Conservation (phyloP, 129 eudicot species). For the Calendula officinalis region DNA sequence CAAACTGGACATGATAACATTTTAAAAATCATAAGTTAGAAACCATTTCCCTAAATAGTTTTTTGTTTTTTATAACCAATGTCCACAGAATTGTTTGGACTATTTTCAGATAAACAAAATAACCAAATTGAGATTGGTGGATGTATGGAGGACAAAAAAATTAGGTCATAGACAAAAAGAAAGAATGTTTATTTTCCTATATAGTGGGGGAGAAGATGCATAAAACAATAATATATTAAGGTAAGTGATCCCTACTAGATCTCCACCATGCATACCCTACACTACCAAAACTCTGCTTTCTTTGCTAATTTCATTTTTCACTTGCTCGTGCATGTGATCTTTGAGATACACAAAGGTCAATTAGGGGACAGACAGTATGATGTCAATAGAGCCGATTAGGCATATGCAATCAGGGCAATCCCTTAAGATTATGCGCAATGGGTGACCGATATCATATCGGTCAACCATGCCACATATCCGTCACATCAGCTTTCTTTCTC, state of each 20-base stretch:
- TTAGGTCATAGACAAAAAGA: slow-evolving; percentile 35
- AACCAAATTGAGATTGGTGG: slow-evolving; percentile 31
- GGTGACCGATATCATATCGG: no score
- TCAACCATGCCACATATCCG: no score
- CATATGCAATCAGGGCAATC: neutral
- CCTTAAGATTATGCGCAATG: no score
- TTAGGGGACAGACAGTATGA: slow-evolving; percentile 31
- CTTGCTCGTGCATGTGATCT: slow-evolving; percentile 31
- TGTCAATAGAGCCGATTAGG: slow-evolving; percentile 14
- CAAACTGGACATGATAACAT: neutral
- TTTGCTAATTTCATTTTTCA: slow-evolving; percentile 3
- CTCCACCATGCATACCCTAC: slow-evolving; percentile 39
- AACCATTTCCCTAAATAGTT: neutral
- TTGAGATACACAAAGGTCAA: slow-evolving; percentile 39
- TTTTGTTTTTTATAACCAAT: neutral
- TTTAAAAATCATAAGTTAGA: neutral
- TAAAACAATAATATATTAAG: slow-evolving; percentile 15
- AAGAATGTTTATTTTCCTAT: slow-evolving; percentile 30
- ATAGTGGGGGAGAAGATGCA: slow-evolving; percentile 28
- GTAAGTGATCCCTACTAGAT: slow-evolving; percentile 43
- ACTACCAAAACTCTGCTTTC: slow-evolving; percentile 24
- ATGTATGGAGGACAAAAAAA: slow-evolving; percentile 27
- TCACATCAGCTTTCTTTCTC: no score
- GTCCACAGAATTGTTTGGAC: neutral
- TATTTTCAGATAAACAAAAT: slow-evolving; percentile 1